A percentile compares a stretch with the other conserved stretches of the same genome.
Conservation (phyloP, 2,329 filamentous ascomycete genomes). For the Xylariaceae sp. region DNA sequence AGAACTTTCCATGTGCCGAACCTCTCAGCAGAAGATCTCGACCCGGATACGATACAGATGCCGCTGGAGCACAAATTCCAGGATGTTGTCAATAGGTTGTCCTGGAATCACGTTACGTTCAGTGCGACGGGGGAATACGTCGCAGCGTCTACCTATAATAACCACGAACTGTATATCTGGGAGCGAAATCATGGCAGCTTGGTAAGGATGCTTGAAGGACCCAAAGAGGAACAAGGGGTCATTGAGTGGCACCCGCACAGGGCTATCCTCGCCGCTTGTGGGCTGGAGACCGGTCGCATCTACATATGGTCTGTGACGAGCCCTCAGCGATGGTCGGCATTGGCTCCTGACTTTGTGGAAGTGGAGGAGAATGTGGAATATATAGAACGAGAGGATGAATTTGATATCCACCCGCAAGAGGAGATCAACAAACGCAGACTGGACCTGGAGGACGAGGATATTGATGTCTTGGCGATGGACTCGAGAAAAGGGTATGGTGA, state of each 20-base stretch:
- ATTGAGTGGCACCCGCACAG: constrained; percentile 96
- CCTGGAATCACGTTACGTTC: constrained; percentile 97
- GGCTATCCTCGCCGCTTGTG: constrained; percentile 87
- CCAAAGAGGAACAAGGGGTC: constrained; percentile 93
- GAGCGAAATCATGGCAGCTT: constrained; percentile 91
- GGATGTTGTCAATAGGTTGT: constrained; percentile 91
- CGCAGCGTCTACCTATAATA: constrained; percentile 95
- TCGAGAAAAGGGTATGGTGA: constrained; percentile 66
- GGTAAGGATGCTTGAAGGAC: constrained; percentile 95
- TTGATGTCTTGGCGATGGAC: constrained; percentile 85
- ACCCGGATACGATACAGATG: constrained; percentile 84
- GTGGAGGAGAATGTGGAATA: constrained; percentile 99
- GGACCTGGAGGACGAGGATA: constrained; percentile 89
- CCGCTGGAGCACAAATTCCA: constrained; percentile 98
- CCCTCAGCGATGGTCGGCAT: constrained; percentile 94
- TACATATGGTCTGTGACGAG: constrained; percentile 97
- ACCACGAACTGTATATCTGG: constrained; percentile 98
- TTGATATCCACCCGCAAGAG: constrained; percentile 94
- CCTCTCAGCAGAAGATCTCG: constrained; percentile 69
- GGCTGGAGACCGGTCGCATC: constrained; percentile 88
- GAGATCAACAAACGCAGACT: constrained; percentile 90
- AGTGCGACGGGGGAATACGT: constrained; percentile 95
- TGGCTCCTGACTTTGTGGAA: constrained; percentile 95
- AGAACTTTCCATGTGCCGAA: constrained; percentile 91
- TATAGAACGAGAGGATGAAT: constrained; percentile 93